Conservation (phyloP, 345 rosid genomes). For the Citrus australasica region DNA sequence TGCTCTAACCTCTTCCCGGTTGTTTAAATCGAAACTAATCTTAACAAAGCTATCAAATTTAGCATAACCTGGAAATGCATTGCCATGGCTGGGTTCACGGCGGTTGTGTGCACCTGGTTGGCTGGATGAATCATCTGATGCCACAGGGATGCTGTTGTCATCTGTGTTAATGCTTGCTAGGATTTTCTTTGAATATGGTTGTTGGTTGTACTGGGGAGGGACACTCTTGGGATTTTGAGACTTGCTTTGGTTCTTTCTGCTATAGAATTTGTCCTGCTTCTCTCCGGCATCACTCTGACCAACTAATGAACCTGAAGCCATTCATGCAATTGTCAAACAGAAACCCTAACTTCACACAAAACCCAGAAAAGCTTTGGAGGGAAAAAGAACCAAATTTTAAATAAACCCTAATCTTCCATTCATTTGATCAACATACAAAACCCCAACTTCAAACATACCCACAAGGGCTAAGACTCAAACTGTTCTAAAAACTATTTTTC, state of each 20-base stretch:
- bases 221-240: slow-evolving; percentile 7
- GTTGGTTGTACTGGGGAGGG: not conserved
- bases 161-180: slow-evolving; percentile 13
- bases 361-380: not conserved
- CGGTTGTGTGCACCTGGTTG: slow-evolving; percentile 14
- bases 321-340: slow-evolving; percentile 12
- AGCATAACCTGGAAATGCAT: slow-evolving; percentile 36
- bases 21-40: slow-evolving; percentile 33
- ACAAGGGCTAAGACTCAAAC: not conserved
- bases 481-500: not conserved
- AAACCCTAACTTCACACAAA: slow-evolving; percentile 6
- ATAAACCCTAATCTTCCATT: slow-evolving; percentile 6
- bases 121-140: slow-evolving; percentile 45
- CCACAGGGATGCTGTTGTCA: slow-evolving; percentile 23
- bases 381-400: not conserved
- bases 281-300: slow-evolving; percentile 15
- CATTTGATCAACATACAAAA: not conserved
- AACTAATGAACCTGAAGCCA: slow-evolving; percentile 23
- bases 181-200: slow-evolving; percentile 18
- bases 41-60: slow-evolving; percentile 36
- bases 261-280: slow-evolving; percentile 13
- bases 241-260: slow-evolving; percentile 14
- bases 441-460: not conserved
- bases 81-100: slow-evolving; percentile 17
- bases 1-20: slow-evolving; percentile 34